Percentiles rank a stretch among this genome's conserved stretches.
Evolutionary conservation across 2,329 filamentous ascomycete species (phyloP).

Genomic region (Aspergillus versicolor): DNA sequence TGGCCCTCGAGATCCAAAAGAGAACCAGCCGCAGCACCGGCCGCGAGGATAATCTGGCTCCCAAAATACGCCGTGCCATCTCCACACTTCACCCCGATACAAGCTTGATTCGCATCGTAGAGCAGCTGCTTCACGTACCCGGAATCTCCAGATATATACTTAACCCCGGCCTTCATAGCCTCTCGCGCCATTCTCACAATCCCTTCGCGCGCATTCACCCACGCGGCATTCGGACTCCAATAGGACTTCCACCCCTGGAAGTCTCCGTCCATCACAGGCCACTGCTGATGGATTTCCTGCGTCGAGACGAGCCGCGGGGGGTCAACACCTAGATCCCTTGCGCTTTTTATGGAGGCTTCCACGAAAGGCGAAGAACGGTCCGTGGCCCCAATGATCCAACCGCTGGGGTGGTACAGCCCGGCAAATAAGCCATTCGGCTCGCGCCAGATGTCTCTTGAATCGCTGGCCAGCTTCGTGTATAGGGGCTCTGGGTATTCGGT

Average conservation of each 20-base stretch:
- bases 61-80: conserved; percentile 1
- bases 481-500: conserved; percentile 73
- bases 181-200: conserved; percentile 1
- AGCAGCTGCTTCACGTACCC: conserved; percentile 1
- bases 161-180: not conserved
- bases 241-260: conserved; percentile 1
- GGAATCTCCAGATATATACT: not conserved
- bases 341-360: not conserved
- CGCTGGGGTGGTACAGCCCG: conserved; percentile 40
- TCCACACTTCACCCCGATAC: not conserved
- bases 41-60: not conserved
- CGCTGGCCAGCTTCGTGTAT: conserved; percentile 67
- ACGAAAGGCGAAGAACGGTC: not conserved
- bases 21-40: not conserved
- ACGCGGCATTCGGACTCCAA: conserved; percentile 3
- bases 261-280: not conserved
- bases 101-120: not conserved
- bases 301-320: not conserved
- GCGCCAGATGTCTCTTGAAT: conserved; percentile 64
- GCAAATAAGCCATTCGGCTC: conserved; percentile 36
- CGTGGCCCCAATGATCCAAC: conserved; percentile 7
- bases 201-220: conserved; percentile 4
- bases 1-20: not conserved
- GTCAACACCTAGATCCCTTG: not conserved
- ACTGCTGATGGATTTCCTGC: not conserved